These are phyloP conservation scores for Wickerhamiella slavikovae DNA, from an alignment of 805 yeast species.

Conservation along the genomic window DNA sequence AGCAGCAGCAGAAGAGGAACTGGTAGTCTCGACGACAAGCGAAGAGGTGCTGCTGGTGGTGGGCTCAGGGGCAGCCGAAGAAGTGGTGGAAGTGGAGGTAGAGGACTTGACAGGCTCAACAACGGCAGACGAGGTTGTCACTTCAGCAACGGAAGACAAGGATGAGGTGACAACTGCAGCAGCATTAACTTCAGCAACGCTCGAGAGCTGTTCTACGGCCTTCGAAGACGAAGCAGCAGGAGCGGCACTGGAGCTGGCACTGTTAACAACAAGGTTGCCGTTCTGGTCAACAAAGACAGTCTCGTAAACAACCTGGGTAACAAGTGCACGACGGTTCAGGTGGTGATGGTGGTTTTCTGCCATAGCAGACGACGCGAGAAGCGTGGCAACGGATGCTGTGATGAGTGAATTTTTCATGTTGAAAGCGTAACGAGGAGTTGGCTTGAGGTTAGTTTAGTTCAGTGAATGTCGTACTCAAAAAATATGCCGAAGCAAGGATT, in stretches of 20 bases:
- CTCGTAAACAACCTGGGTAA: constrained; percentile 26
- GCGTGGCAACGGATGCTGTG: constrained; percentile 1
- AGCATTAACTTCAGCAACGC: constrained; percentile 5
- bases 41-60: constrained; percentile 11
- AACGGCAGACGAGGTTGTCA: constrained; percentile 10
- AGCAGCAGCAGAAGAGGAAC: constrained; percentile 17
- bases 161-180: constrained; percentile 12
- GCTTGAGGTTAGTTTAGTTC: too few species aligned
- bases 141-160: constrained; percentile 12
- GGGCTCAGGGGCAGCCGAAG: constrained; percentile 17
- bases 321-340: constrained; percentile 29
- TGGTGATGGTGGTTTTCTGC: constrained; percentile 31
- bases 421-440: too few species aligned
- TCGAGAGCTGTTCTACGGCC: constrained; percentile 7
- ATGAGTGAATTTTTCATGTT: constrained; percentile 5
- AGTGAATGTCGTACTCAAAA: neutral
- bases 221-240: constrained; percentile 12
- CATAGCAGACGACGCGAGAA: constrained; percentile 10
- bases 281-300: constrained; percentile 23
- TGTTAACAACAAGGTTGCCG: constrained; percentile 18
- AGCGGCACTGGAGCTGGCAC: constrained; percentile 20
- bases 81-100: constrained; percentile 14
- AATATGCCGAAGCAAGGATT: too few species aligned
- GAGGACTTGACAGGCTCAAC: constrained; percentile 8
- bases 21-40: constrained; percentile 14